phyloP scores from a whole-genome alignment of 768 basidiomycete genomes.

The Rhodosporidiobolus sp. region DNA sequence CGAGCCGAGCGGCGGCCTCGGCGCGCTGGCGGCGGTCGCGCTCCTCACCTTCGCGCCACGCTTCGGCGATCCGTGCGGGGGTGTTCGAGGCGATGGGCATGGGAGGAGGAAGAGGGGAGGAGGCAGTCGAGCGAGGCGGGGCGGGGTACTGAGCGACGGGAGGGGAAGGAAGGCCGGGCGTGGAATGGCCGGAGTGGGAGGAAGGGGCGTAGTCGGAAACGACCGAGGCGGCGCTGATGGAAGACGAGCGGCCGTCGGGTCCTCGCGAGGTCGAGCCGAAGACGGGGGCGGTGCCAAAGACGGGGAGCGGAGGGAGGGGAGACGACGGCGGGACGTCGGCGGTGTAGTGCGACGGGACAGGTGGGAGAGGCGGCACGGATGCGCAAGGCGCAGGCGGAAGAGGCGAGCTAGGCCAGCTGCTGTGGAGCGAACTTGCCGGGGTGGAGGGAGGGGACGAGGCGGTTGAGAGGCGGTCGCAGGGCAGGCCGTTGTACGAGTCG shows the following conservation, averaged over 20 bases:
- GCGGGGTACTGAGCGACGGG: not conserved
- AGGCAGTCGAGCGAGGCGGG: not conserved
- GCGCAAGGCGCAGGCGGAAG: not conserved
- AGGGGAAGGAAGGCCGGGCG: not conserved
- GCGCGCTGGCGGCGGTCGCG: constrained; percentile 24
- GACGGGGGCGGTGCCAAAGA: not conserved
- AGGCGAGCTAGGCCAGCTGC: not conserved
- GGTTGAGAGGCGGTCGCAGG: not conserved
- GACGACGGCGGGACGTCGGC: not conserved
- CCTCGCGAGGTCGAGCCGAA: not conserved
- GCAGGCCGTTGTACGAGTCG: constrained; percentile 5
- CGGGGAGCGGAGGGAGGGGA: not conserved
- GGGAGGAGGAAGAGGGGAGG: not conserved
- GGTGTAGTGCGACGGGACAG: not conserved
- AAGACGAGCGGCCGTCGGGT: not conserved
- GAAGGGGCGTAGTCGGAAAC: not conserved
- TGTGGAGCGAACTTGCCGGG: not conserved
- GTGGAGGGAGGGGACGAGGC: not conserved
- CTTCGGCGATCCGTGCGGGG: constrained; percentile 22
- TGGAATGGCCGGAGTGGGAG: not conserved
- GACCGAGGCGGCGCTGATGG: not conserved
- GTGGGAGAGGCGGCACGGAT: not conserved
- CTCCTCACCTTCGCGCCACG: constrained; percentile 28
- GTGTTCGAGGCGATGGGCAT: not conserved
- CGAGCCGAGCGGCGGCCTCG: constrained; percentile 19